These are phyloP conservation scores for Scheffersomyces insectosa DNA, from an alignment of 1,139 yeast species.

Conservation along the genomic window DNA sequence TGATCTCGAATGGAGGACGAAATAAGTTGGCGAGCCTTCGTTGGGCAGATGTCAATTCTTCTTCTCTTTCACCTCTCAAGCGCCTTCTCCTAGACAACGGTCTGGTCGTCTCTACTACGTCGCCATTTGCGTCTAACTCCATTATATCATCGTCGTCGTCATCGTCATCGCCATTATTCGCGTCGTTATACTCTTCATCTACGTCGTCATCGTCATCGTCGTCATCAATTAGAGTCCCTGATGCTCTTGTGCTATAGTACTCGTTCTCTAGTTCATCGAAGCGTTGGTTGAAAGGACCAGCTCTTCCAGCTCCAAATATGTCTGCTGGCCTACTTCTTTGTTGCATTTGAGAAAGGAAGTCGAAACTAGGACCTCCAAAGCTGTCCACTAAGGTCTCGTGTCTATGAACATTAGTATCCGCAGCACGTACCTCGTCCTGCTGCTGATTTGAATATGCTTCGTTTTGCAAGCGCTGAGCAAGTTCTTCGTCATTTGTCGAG, in stretches of 20 bases:
- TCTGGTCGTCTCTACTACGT: conserved; percentile 4
- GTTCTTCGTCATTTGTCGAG: conserved; percentile 49
- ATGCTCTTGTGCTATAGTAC: conserved; percentile 19
- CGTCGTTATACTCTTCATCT: conserved; percentile 20
- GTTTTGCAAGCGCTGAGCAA: conserved; percentile 65
- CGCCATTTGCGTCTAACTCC: conserved; percentile 26
- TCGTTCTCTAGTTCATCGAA: conserved; percentile 35
- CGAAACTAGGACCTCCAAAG: conserved; percentile 15
- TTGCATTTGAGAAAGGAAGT: conserved; percentile 9
- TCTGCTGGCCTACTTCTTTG: conserved; percentile 28
- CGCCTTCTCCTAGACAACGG: conserved; percentile 28
- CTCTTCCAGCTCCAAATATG: conserved; percentile 43
- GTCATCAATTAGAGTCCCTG: conserved; percentile 1
- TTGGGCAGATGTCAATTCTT: conserved; percentile 59
- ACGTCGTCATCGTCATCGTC: conserved; percentile 18
- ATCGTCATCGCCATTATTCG: conserved; percentile 17
- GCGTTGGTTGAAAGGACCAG: conserved; percentile 48
- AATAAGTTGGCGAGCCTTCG: conserved; percentile 76
- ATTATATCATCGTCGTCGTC: conserved; percentile 25
- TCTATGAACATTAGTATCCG: conserved; percentile 76
- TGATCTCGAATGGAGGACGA: conserved; percentile 91
- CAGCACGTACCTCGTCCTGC: conserved; percentile 47
- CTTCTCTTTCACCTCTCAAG: conserved; percentile 25
- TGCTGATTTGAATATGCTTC: conserved; percentile 52
- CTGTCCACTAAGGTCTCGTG: conserved; percentile 74